Evolutionary conservation across 768 basidiomycete genomes (phyloP), one percentile per base, ranked within the genome.

Genomic region (Chlorophyllum brunneum): DNA sequence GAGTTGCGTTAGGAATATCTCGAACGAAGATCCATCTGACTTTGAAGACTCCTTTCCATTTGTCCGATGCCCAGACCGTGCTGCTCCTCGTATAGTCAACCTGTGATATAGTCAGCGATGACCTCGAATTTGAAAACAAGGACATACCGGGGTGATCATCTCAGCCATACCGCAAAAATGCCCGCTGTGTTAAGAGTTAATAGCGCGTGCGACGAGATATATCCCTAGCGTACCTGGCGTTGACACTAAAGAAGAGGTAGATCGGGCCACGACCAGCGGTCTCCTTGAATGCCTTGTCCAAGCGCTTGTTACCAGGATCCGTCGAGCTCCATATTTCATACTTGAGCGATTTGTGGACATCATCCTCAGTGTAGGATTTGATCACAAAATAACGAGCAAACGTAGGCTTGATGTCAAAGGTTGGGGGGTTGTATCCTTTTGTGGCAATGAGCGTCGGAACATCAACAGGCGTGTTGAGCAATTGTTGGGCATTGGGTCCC

Each of bases 21-120:
- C 93, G 85, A 51, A 99, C 94, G 65, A 93, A 98, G 57, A 98
- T 85, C 97, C 97, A 98, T 51, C 87, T 81, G 22, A 99, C 92
- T 71, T 95, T 95, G 77, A 99, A 97, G 47, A 98, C 92, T 20
- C 97, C 97, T 69, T 99, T 98, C 97, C 97, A 99, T 67, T 99
- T 99, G 70, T 98, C 95, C 29, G 95, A 95, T 1, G 95, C 95
- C 97, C 97, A 99, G 16, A 99, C 97, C 1, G 88, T 98, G 56
- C 91, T 94, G 65, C 92, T 93, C 54, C 88, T 81, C 4, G 89
- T 88, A 67, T 98, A 95, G 66, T 98, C 95, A 31, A 98, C 89
- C 79, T 86, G 52, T 38, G 56, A 34, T 6, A 20, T 13, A 33
- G 51, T 13, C n/a, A 45, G 22, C 15, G 20, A 31, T 8, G 11